These are phyloP conservation scores for Beauveria sp. DNA, from an alignment of 2,329 filamentous ascomycete genomes.

Conservation along the genomic window DNA sequence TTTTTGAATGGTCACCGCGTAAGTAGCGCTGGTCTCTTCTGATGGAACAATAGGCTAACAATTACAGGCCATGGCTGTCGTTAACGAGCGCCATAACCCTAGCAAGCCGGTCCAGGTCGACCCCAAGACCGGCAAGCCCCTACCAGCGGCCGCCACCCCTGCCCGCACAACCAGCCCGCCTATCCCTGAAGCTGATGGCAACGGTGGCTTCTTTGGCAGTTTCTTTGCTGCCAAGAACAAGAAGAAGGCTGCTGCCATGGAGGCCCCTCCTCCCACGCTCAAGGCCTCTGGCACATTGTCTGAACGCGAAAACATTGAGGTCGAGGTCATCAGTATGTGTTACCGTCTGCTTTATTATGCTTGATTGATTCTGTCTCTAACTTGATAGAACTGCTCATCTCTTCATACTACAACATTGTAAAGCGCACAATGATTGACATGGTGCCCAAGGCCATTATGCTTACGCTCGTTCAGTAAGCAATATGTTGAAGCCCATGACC, in stretches of 20 bases:
- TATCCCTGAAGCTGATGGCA: slow-evolving; percentile 45
- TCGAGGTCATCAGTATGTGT: slow-evolving; percentile 90
- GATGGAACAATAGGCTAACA: slow-evolving; percentile 11
- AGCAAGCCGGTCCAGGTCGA: slow-evolving; percentile 88
- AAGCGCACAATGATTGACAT: slow-evolving; percentile 99
- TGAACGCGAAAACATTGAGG: slow-evolving; percentile 90
- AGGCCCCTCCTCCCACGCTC: slow-evolving; percentile 81
- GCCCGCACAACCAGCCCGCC: slow-evolving; percentile 70
- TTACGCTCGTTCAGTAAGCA: slow-evolving; percentile 84
- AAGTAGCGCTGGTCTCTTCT: slow-evolving; percentile 28
- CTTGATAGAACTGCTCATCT: slow-evolving; percentile 75
- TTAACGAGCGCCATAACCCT: slow-evolving; percentile 82
- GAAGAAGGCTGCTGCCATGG: slow-evolving; percentile 99
- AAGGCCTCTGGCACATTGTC: slow-evolving; percentile 92
- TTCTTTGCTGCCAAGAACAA: slow-evolving; percentile 99
- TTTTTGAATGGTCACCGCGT: slow-evolving; percentile 92
- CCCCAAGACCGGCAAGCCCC: slow-evolving; percentile 94
- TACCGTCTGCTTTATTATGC: background rate
- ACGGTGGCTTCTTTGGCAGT: slow-evolving; percentile 88
- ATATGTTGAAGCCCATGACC: too few species aligned
- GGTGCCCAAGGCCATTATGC: slow-evolving; percentile 99
- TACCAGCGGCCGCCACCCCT: slow-evolving; percentile 57
- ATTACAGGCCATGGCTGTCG: slow-evolving; percentile 81
- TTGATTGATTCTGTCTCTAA: background rate
- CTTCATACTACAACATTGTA: slow-evolving; percentile 96